Evolutionary conservation across 2,329 filamentous ascomycete genomes (phyloP).

Genomic region (Gnomoniopsis smithogilvyi): DNA sequence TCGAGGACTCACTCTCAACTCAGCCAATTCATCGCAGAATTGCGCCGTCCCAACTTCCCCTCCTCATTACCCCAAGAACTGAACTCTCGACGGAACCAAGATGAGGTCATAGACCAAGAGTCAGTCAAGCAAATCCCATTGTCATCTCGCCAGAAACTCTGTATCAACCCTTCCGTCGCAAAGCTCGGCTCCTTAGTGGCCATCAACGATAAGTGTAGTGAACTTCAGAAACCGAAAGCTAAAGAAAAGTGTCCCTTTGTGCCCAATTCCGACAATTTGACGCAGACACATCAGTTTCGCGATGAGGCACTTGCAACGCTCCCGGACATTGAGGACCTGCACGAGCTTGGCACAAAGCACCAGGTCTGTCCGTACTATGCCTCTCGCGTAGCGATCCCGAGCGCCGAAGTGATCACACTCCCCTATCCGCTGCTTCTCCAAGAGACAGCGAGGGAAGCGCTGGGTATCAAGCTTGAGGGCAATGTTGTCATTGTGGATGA

Average conservation of each 20-base stretch:
- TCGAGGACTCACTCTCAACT: constrained; percentile 92
- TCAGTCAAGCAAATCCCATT: constrained; percentile 76
- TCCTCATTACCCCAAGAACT: constrained; percentile 58
- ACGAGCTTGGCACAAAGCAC: constrained; percentile 71
- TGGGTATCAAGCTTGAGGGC: constrained; percentile 79
- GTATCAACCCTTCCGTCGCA: constrained; percentile 82
- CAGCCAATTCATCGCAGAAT: constrained; percentile 80
- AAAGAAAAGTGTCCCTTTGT: constrained; percentile 71
- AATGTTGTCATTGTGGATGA: constrained; percentile 96
- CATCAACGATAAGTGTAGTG: constrained; percentile 90
- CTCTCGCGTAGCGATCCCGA: constrained; percentile 77
- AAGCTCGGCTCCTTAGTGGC: constrained; percentile 69
- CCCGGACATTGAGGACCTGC: constrained; percentile 90
- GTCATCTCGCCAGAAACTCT: constrained; percentile 82
- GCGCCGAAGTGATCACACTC: constrained; percentile 85
- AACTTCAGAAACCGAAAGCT: constrained; percentile 74
- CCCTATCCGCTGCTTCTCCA: constrained; percentile 91
- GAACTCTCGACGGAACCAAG: not conserved
- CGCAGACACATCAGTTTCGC: constrained; percentile 73
- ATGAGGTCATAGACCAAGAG: constrained; percentile 38
- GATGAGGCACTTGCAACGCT: constrained; percentile 81
- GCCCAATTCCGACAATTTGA: constrained; percentile 72
- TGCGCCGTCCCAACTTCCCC: constrained; percentile 75
- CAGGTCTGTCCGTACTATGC: constrained; percentile 94
- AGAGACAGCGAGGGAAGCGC: constrained; percentile 78